phyloP scores from a whole-genome alignment of 2,329 filamentous ascomycete species.

The Sporothrix dimorphospora region DNA sequence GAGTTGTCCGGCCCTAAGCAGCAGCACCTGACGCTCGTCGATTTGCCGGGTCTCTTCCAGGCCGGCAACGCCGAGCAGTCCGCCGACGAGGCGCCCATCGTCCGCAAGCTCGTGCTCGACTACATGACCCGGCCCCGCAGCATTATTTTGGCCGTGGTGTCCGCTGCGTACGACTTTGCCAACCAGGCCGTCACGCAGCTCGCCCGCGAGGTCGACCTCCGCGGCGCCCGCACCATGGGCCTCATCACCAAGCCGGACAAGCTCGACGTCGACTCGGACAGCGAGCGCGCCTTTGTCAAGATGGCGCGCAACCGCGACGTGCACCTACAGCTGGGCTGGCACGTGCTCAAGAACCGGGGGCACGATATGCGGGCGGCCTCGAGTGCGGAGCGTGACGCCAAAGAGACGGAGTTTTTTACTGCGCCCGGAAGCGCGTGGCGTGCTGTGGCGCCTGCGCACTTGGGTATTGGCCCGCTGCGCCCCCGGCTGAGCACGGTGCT shows the following conservation, averaged over 20 bases:
- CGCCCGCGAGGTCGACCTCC: constrained; percentile 45
- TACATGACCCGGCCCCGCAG: constrained; percentile 62
- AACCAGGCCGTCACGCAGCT: constrained; percentile 60
- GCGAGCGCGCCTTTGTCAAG: constrained; percentile 45
- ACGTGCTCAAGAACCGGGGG: constrained; percentile 53
- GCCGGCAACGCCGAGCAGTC: constrained; percentile 53
- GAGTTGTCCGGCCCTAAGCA: constrained; percentile 52
- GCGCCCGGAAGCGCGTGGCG: constrained; percentile 45
- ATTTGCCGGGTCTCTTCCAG: constrained; percentile 60
- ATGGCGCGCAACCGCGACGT: constrained; percentile 53
- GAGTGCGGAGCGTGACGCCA: constrained; percentile 43
- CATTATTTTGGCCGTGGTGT: constrained; percentile 64
- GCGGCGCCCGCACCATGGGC: constrained; percentile 52
- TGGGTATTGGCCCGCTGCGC: constrained; percentile 55
- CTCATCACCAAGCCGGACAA: constrained; percentile 62
- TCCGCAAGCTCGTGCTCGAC: constrained; percentile 51
- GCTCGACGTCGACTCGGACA: constrained; percentile 43
- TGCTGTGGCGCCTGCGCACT: constrained; percentile 39
- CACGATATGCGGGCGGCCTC: constrained; percentile 43
- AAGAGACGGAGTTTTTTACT: constrained; percentile 50
- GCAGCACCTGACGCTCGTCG: constrained; percentile 60
- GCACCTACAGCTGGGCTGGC: constrained; percentile 56
- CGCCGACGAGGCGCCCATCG: constrained; percentile 47
- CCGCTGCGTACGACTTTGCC: constrained; percentile 59
- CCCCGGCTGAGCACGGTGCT: constrained; percentile 56